phyloP scores from a whole-genome alignment of 2,329 filamentous ascomycete species.

The Claviceps pazoutovae region DNA sequence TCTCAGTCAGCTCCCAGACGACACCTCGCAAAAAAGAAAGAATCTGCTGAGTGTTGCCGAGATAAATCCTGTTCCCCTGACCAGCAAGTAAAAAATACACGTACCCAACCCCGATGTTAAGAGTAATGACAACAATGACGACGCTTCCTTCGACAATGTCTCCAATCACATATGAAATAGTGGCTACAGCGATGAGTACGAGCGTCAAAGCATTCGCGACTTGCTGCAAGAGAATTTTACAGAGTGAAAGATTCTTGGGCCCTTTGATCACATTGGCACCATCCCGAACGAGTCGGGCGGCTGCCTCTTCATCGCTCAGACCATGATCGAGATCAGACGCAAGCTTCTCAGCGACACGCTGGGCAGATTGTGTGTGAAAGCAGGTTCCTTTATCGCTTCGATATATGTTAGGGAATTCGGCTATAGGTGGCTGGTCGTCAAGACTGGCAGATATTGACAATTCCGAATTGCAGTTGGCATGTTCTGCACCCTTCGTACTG shows the following conservation, averaged over 20 bases:
- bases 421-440: slow-evolving; percentile 27
- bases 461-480: slow-evolving; percentile 24
- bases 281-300: slow-evolving; percentile 49
- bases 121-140: slow-evolving; percentile 48
- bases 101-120: slow-evolving; percentile 54
- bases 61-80: not conserved
- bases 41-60: not conserved
- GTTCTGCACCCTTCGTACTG: slow-evolving; percentile 27
- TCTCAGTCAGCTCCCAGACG: not conserved
- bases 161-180: slow-evolving; percentile 49
- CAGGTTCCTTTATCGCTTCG: slow-evolving; percentile 18
- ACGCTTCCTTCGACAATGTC: slow-evolving; percentile 52
- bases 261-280: slow-evolving; percentile 59
- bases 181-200: slow-evolving; percentile 63
- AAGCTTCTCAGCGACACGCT: slow-evolving; percentile 22
- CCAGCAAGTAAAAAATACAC: slow-evolving; percentile 11
- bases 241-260: slow-evolving; percentile 56
- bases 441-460: slow-evolving; percentile 20
- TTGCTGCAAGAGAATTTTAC: slow-evolving; percentile 64
- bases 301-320: slow-evolving; percentile 47
- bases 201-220: slow-evolving; percentile 65
- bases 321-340: slow-evolving; percentile 40
- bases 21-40: not conserved
- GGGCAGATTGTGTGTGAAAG: slow-evolving; percentile 23
- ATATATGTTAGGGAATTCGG: slow-evolving; percentile 20